phyloP scores from a whole-genome alignment of 176 grass and related monocot species.

The Calamus simplicifolius region DNA sequence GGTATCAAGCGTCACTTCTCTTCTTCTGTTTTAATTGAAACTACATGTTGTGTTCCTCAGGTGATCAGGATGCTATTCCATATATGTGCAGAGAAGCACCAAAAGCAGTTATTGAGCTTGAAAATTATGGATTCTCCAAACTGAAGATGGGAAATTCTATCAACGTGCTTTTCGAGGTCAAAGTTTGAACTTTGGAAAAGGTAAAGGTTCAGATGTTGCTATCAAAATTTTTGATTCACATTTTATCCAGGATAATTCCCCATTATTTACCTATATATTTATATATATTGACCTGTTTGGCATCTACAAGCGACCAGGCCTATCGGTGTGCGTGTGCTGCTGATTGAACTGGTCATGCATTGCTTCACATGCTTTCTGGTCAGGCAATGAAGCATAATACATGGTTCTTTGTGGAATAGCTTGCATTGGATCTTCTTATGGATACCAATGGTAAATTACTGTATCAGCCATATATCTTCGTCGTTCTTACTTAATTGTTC shows the following conservation, averaged over 20 bases:
- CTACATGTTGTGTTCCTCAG: conserved; percentile 12
- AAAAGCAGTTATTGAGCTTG: conserved; percentile 99
- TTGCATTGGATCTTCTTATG: conserved; percentile 71
- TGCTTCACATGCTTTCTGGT: conserved; percentile 89
- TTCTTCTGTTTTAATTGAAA: too few species aligned
- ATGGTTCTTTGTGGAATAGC: conserved; percentile 91
- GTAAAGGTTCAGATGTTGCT: conserved; percentile 16
- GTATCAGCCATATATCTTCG: too few species aligned
- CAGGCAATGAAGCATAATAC: conserved; percentile 99
- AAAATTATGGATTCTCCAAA: conserved; percentile 99
- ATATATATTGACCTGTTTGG: not conserved
- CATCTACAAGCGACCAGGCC: conserved; percentile 61
- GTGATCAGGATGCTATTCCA: conserved; percentile 97
- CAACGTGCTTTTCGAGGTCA: conserved; percentile 97
- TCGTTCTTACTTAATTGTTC: too few species aligned
- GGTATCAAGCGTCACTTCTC: too few species aligned
- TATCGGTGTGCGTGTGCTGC: conserved; percentile 91
- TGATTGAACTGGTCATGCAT: conserved; percentile 92
- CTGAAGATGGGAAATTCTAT: conserved; percentile 98
- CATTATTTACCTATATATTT: too few species aligned
- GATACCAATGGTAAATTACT: conserved; percentile 42
- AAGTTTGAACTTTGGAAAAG: conserved; percentile 98
- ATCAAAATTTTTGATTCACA: too few species aligned
- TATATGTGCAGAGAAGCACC: conserved; percentile 99
- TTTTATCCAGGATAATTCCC: too few species aligned